Percentiles rank a stretch among this genome's conserved stretches.
Conservation (phyloP, 805 yeast species). For the Ogataea corticis region DNA sequence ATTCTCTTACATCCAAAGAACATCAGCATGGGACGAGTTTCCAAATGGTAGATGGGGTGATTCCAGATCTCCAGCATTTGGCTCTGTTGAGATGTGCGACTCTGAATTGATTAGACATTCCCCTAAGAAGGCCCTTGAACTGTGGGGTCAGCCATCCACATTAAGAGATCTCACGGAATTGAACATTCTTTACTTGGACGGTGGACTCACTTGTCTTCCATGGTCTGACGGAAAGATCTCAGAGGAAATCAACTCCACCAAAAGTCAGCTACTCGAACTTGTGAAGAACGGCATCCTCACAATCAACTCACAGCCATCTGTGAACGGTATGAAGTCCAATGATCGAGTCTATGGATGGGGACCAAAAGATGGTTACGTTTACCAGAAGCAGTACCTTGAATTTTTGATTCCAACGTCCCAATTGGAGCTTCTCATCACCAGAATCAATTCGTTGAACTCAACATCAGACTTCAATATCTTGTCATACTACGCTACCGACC, state of each 20-base stretch:
- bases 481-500: constrained; percentile 76
- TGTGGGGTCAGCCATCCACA: constrained; percentile 83
- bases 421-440: constrained; percentile 38
- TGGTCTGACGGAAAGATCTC: constrained; percentile 95
- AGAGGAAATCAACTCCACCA: constrained; percentile 67
- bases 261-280: constrained; percentile 57
- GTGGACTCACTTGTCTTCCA: constrained; percentile 74
- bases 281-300: constrained; percentile 73
- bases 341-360: constrained; percentile 91
- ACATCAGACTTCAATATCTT: constrained; percentile 49
- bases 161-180: constrained; percentile 61
- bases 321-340: constrained; percentile 73
- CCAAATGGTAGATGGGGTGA: constrained; percentile 99
- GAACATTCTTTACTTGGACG: constrained; percentile 68
- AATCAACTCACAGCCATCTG: constrained; percentile 91
- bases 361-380: constrained; percentile 87
- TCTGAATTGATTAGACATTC: constrained; percentile 80
- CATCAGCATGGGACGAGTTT: constrained; percentile 95
- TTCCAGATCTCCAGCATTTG: constrained; percentile 95
- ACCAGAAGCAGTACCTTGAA: constrained; percentile 92
- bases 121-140: constrained; percentile 71
- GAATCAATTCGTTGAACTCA: constrained; percentile 48
- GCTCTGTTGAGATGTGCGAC: constrained; percentile 82
- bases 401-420: constrained; percentile 66
- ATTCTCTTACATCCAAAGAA: constrained; percentile 83